A percentile compares a stretch with the other conserved stretches of the same genome.
phyloP scores from a whole-genome alignment of 148 eudicot species.

The Vaccinium corymbosum region DNA sequence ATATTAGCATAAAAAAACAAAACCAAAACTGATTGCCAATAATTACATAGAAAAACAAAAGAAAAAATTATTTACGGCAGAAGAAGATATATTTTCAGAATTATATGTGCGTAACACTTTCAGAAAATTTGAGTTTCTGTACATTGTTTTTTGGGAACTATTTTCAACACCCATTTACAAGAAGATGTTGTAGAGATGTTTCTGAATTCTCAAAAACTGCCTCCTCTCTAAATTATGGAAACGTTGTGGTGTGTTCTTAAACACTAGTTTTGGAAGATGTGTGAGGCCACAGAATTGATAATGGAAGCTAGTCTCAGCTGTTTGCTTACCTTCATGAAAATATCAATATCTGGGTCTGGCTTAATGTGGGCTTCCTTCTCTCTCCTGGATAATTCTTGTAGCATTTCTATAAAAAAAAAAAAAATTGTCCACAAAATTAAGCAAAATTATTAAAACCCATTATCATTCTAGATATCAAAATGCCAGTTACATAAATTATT shows the following conservation, averaged over 20 bases:
- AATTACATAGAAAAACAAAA: not conserved
- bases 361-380: conserved; percentile 60
- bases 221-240: too few species aligned
- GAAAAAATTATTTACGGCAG: not conserved
- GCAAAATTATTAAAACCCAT: not conserved
- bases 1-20: not conserved
- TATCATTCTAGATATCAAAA: not conserved
- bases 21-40: not conserved
- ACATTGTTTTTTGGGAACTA: too few species aligned
- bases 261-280: too few species aligned
- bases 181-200: too few species aligned
- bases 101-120: too few species aligned
- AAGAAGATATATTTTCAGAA: not conserved
- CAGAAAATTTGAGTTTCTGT: too few species aligned
- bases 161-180: too few species aligned
- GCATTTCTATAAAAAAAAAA: conserved; percentile 31
- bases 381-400: conserved; percentile 47
- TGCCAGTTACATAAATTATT: not conserved
- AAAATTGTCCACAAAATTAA: not conserved
- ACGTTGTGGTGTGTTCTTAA: too few species aligned
- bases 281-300: too few species aligned
- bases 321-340: conserved; percentile 56
- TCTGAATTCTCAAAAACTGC: too few species aligned
- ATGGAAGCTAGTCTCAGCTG: too few species aligned
- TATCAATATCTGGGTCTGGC: conserved; percentile 62